Base-by-base conservation (phyloP, 2,329 filamentous ascomycete species). In the Colletotrichum endophyticum region DNA sequence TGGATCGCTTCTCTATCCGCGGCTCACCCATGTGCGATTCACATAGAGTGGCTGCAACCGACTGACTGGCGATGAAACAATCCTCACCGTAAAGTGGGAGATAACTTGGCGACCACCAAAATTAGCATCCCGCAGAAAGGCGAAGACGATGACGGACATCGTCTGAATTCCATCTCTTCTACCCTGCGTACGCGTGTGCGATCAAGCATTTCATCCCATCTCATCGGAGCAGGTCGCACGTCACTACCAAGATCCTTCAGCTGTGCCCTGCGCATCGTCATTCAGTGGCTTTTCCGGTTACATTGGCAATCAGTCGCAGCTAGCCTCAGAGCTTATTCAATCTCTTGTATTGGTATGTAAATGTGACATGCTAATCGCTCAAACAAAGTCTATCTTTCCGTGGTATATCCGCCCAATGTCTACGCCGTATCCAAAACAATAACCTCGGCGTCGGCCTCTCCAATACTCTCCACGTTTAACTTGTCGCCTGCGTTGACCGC, bases 371-470 rank as follows among this genome's bases (percentile, higher is more conserved):
- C 62, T 49, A 39, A 39, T 30, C 57, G 61, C 68, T 70, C 72
- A 25, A 36, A 62, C 49, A 36, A 22, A 75, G 28, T 67, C 44
- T 64, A 61, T 63, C 34, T 56, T 27, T 4, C 44, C 44, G 8
- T 63, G 32, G 67, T 71, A 62, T 59, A 53, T 56, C 27, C 22
- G 36, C 16, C 25, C 32, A 25, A 56, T 59, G 13, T 70, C 82
- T 85, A 93, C 64, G 91, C 89, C 59, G 91, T 93, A 81, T 94
- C 93, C 79, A 94, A 82, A 49, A 94, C 87, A 67, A 94, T 84
- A n/a, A 94, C 91, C 85, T 95, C 93, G 0, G 93, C 93, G 79
- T 94, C 93, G 0, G 82, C 92, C 73, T 92, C 91, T 3, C 93
- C 94, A 44, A 95, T 87, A 80, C 91, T 94, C 84, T 95, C 92